phyloP scores from a whole-genome alignment of 75 land plant genomes.

The Gnetum montanum region DNA sequence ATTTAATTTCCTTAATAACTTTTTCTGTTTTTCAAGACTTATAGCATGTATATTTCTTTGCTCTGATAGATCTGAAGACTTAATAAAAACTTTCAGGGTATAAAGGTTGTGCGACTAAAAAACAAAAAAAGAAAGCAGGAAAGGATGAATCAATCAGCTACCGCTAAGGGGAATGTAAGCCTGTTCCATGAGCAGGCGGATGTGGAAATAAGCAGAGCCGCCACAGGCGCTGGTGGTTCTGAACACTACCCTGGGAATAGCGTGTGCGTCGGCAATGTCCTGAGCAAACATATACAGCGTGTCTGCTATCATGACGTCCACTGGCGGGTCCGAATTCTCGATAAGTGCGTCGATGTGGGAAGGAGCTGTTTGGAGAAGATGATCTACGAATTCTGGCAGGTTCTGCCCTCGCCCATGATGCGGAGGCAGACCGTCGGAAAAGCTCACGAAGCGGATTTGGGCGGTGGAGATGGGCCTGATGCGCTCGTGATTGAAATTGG shows the following conservation, averaged over 20 bases:
- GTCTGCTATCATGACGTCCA: constrained; percentile 21
- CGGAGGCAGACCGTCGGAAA: constrained; percentile 20
- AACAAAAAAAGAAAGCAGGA: not conserved
- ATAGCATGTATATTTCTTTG: no score
- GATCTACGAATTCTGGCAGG: constrained; percentile 4
- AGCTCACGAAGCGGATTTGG: constrained; percentile 12
- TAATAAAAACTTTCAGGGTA: not conserved
- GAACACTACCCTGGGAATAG: constrained; percentile 16
- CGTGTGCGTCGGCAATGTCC: constrained; percentile 11
- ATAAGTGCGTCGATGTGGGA: not conserved
- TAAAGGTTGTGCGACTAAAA: not conserved
- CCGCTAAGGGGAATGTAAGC: constrained; percentile 20
- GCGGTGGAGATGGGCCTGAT: not conserved
- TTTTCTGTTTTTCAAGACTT: no score
- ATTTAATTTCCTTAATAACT: no score
- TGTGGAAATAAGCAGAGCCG: constrained; percentile 4
- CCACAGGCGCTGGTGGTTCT: constrained; percentile 13
- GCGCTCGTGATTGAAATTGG: not conserved
- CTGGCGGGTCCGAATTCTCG: not conserved
- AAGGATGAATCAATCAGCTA: no score
- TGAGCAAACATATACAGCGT: not conserved
- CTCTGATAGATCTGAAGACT: no score
- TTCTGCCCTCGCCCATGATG: constrained; percentile 8
- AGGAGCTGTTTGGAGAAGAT: not conserved
- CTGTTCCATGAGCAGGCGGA: constrained; percentile 4